Base-by-base conservation (phyloP, 83 land plant species). In the Thuja plicata region DNA sequence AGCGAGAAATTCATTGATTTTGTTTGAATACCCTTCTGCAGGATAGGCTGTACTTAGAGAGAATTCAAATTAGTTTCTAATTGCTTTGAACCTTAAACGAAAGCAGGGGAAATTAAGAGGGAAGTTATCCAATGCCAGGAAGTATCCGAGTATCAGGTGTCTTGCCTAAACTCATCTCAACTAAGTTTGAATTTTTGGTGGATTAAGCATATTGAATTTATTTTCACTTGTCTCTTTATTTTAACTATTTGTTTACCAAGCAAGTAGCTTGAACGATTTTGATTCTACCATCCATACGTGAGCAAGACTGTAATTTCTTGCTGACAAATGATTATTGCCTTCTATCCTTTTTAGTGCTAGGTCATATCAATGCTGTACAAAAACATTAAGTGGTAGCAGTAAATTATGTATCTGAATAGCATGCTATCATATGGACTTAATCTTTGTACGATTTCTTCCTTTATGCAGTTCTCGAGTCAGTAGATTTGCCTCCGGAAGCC, bases 381-480 rank as follows among this genome's bases (percentile, higher is more conserved):
- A 60, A 60, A 21, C 7, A 60, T 19, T 60, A 21, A 60, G 70
- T 27, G 24, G 70, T 60, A 21, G 8, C 7, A 19, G 21, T 57
- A n/a, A 24, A 24, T 60, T 27, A 60, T 60, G 21, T 57, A 57
- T 16, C 70, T 24, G 24, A 60, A 19, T 60, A 21, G 27, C 70
- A 21, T 21, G 27, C 70, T 1, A 60, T 19, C 32, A 35, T 78
- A 37, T 78, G 0, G 81, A 78, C 43, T 78, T 37, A 78, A 37
- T 19, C 41, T 15, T 37, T 37, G 81, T 19, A 78, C 21, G 37
- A 16, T 37, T 17, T 37, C 81, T 78, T 78, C 43, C 38, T 78
- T 78, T 78, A 78, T 78, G 43, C 81, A 78, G 81, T 78, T 78
- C 81, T 78, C 43, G 81, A 78, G 81, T 78, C 81, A 4, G 81